Conservation (phyloP, 208 protist species). For the Leishmania major region DNA sequence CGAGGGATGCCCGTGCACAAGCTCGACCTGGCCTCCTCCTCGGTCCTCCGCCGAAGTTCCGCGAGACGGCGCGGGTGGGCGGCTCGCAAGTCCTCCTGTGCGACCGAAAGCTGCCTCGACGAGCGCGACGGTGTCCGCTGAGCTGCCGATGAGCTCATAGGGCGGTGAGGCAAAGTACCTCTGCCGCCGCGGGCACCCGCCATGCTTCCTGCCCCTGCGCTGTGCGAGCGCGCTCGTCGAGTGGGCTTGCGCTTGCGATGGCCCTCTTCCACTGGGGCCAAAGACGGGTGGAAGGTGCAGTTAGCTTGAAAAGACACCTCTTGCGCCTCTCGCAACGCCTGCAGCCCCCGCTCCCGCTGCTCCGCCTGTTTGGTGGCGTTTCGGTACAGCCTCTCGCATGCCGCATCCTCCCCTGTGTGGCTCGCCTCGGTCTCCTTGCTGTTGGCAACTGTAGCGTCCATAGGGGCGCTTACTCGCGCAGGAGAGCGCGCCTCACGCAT, state of each 20-base stretch:
- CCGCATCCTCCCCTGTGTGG: neutral
- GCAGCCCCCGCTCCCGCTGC: constrained; percentile 24
- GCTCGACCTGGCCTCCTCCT: constrained; percentile 15
- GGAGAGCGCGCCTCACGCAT: neutral
- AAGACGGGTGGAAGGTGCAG: constrained; percentile 33
- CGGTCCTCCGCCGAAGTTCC: constrained; percentile 28
- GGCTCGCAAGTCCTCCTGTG: constrained; percentile 11
- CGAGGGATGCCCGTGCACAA: constrained; percentile 14
- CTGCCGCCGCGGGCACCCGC: neutral
- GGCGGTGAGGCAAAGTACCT: constrained; percentile 7
- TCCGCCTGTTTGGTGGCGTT: constrained; percentile 16
- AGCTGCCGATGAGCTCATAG: neutral
- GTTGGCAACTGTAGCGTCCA: neutral
- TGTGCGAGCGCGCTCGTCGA: neutral
- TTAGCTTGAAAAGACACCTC: constrained; percentile 16
- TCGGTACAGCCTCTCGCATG: constrained; percentile 30
- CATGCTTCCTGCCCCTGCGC: neutral
- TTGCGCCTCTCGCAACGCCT: constrained; percentile 12
- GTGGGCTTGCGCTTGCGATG: neutral
- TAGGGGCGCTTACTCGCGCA: neutral
- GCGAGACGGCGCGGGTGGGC: constrained; percentile 4
- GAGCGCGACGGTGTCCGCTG: constrained; percentile 6
- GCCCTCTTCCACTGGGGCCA: neutral
- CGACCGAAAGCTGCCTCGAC: constrained; percentile 9
- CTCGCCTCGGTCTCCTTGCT: neutral